phyloP scores from a whole-genome alignment of 192 early-diverging fungal genomes.

The Cladochytrium replicatum region DNA sequence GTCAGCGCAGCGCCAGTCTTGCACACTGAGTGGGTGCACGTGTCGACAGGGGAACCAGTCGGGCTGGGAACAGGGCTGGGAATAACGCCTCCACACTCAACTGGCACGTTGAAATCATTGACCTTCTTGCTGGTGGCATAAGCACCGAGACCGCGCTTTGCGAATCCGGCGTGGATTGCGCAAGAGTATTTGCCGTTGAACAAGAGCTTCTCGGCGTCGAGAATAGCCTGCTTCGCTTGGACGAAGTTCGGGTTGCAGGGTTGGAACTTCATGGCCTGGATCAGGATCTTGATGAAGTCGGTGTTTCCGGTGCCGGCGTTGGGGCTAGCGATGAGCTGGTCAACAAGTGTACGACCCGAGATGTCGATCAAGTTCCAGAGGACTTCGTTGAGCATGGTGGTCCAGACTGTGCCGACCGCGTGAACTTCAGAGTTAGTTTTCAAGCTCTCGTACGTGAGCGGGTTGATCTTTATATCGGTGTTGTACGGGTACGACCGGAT shows the following conservation, averaged over 20 bases:
- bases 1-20: slow-evolving; percentile 1
- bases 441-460: slow-evolving; percentile 23
- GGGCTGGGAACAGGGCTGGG: no score
- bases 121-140: no score
- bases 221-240: slow-evolving; percentile 38
- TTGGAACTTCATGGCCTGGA: slow-evolving; percentile 13
- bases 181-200: slow-evolving; percentile 32
- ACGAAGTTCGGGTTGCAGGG: slow-evolving; percentile 48
- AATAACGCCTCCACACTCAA: no score
- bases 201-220: slow-evolving; percentile 29
- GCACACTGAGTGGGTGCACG: slow-evolving; percentile 7
- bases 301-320: slow-evolving; percentile 5
- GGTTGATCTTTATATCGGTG: slow-evolving; percentile 32
- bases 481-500: slow-evolving; percentile 50
- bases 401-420: slow-evolving; percentile 53
- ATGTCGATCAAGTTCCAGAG: slow-evolving; percentile 47
- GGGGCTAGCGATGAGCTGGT: slow-evolving; percentile 1
- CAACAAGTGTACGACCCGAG: slow-evolving; percentile 10
- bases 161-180: slow-evolving; percentile 39
- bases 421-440: slow-evolving; percentile 35
- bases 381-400: slow-evolving; percentile 47
- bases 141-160: slow-evolving; percentile 43
- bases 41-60: no score
- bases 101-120: no score
- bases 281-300: slow-evolving; percentile 13